phyloP scores from a whole-genome alignment of 305 asterid genomes.

The Solanum hybrid region DNA sequence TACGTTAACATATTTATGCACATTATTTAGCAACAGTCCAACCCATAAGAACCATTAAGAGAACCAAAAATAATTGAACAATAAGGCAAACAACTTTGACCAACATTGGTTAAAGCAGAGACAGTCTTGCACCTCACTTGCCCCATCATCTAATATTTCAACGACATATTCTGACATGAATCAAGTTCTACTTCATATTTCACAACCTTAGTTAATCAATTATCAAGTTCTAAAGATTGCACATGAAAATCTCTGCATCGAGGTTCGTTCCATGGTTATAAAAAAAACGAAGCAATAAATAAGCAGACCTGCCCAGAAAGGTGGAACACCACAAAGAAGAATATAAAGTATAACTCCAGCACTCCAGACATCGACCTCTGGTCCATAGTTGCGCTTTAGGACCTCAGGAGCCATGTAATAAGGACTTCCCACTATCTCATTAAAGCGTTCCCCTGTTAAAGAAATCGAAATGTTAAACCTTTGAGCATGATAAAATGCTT shows the following conservation, averaged over 20 bases:
- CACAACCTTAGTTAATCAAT: not conserved
- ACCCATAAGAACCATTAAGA: not conserved
- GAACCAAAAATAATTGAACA: not conserved
- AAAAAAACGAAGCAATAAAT: not conserved
- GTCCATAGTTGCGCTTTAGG: slow-evolving; percentile 53
- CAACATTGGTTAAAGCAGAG: not conserved
- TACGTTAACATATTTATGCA: not conserved
- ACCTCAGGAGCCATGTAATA: slow-evolving; percentile 75
- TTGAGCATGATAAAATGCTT: not conserved
- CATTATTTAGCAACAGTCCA: not conserved
- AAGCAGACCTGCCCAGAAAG: slow-evolving; percentile 63
- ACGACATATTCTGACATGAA: not conserved
- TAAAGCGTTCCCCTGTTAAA: slow-evolving; percentile 41
- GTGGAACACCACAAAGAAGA: slow-evolving; percentile 67
- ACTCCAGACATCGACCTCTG: slow-evolving; percentile 55
- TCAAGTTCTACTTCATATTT: not conserved
- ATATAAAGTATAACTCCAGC: slow-evolving; percentile 56
- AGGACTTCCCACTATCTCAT: slow-evolving; percentile 67
- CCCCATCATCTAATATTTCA: not conserved
- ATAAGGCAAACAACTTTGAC: not conserved
- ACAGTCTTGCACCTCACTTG: not conserved
- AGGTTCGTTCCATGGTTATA: not conserved
- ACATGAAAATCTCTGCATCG: not conserved
- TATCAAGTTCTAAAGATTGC: not conserved
- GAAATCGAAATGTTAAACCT: not conserved